Evolutionary conservation across 2,329 filamentous ascomycete genomes (phyloP), one percentile per base, ranked within the genome.

Genomic region (Ophidiomyces ophidiicola): DNA sequence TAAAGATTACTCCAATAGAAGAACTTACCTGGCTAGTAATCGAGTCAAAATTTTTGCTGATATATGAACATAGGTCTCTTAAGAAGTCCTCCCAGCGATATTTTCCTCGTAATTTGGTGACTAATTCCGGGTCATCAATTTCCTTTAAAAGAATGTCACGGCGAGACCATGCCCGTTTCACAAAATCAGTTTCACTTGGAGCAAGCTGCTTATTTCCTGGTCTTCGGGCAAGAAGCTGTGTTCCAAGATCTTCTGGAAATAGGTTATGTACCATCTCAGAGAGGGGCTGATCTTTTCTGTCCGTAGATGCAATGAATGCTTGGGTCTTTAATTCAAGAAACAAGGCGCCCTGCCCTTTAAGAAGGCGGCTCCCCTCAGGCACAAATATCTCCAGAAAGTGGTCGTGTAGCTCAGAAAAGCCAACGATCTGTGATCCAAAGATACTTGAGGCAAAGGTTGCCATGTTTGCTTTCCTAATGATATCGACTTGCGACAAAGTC

Each of bases 241-340:
- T 59, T 35, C 71, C 70, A 30, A 79, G 59, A 43, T 74, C 67
- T 19, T 65, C 55, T 0, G 74, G 74, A 48, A 80, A 80, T 0
- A 79, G 57, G 37, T 75, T 69, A 40, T 72, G 67, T 19, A 80
- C 56, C 19, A 77, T 62, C 29, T 75, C 68, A 14, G 73, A 69
- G 34, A 69, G 68, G 2, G 65, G 63, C 19, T 66, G 67, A 39
- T 75, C 68, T 29, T 67, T 68, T 49, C 69, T 71, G 46, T 72
- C 69, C 50, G 76, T 63, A 3, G 72, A 71, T 3, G 73, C 74
- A 41, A 80, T 74, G 49, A 77, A 80, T 10, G 75, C 74, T 53
- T 80, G 76, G 1, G 76, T 79, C 57, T 80, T 80, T 12, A 80
- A 58, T 45, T 79, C 75, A 10, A 80, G 63, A 47, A 71, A 77